Base-by-base conservation (phyloP, 2,329 filamentous ascomycete species). In the Fusarium luffae region DNA sequence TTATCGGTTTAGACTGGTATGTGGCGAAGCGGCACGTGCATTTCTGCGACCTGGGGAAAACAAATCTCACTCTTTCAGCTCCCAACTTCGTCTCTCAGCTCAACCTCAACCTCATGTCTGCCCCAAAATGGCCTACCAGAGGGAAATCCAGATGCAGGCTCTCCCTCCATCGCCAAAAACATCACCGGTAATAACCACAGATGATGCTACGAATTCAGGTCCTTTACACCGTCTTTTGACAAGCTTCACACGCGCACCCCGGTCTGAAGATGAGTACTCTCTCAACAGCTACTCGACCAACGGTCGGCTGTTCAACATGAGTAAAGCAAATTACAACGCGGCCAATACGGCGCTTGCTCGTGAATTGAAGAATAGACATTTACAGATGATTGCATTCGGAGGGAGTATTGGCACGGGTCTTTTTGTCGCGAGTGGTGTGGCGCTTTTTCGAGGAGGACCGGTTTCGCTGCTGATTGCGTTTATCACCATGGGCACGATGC, bases 391-490 rank as follows among this genome's bases (percentile, higher is more conserved):
- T 46, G 70, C 70, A 0, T 83, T 98, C 70, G 94, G 94, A 71
- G 94, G 94, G 44, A 94, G 92, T 8, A 97, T 97, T 74, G 92
- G 90, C 66, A 94, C 92, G 11, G 94, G 94, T 70, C 84, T 97
- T 7, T 97, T 97, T 77, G 93, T 97, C 37, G 92, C 93, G n/a
- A 94, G 92, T 0, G 93, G 92, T 46, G 84, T 83, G 59, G 89
- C 93, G 6, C 83, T 96, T 59, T 84, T 87, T 44, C 83, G 84
- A 12, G 93, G 93, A 68, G 93, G 93, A 4, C 93, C 93, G 4
- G 93, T 90, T 1, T 91, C 92, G 0, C 77, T 97, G 8, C 80
- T 97, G 21, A 86, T 97, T 54, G 90, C 91, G 9, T 97, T 93
- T 75, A 78, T 83, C 60, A 85, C 96, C 60, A 90, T 97, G 70